Base-by-base conservation (phyloP, 2,329 filamentous ascomycete species). In the Alternaria sp. region DNA sequence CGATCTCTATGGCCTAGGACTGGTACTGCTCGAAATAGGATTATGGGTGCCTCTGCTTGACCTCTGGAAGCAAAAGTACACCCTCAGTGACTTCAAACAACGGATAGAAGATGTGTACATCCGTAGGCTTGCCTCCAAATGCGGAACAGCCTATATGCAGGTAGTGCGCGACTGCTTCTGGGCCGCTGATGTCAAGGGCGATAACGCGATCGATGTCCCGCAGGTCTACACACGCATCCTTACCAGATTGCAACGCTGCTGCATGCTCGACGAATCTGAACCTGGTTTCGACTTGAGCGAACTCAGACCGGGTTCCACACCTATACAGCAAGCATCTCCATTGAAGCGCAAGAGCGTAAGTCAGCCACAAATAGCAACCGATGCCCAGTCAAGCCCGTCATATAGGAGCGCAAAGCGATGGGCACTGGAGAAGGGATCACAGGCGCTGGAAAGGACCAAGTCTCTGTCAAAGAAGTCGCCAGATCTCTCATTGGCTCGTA, bases 61-160 rank as follows among this genome's bases (percentile, higher is more conserved):
- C 76, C 44, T 87, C 12, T 83, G 84, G 70, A 85, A 91, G 26
- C 80, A 86, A 0, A 86, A 89, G 61, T 86, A 89, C 28, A 83
- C 87, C 0, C 78, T 86, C 20, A 78, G 81, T 18, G 86, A 88
- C 76, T 89, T 89, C 79, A 88, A 88, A 72, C 81, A 86, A 51
- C 81, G 87, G 38, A 81, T 90, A n/a, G 86, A 89, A 72, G 86
- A 85, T 65, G 82, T 88, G 1, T 89, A 88, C 69, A 83, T 91
- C 3, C 84, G 88, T 1, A 86, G 87, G 63, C 80, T 93, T 2
- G 85, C 88, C 0, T 86, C 87, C 4, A 87, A 87, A 72, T 93
- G 91, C 66, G 91, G 91, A 14, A 90, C 87, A 7, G 82, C 91
- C 0, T 94, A 93, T 76, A 89, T 88, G 85, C 90, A 89, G 71